Evolutionary conservation across 306 rosid species (phyloP).

Genomic region (Begonia masoniana): DNA sequence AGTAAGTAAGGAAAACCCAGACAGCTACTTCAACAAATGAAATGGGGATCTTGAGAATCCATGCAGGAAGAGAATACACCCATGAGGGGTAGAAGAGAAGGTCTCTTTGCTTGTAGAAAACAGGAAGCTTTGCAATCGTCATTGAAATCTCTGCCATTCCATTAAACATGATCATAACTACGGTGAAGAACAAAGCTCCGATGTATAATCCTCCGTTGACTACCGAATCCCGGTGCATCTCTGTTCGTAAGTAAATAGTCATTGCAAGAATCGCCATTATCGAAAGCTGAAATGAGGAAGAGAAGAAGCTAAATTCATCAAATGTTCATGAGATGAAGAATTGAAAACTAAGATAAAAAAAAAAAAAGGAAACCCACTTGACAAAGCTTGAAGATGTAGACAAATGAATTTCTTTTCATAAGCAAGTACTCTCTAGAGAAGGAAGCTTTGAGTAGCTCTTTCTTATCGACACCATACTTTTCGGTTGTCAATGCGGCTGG

Average conservation of each 20-base stretch:
- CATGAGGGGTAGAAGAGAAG: slow-evolving; percentile 29
- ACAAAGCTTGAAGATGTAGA: slow-evolving; percentile 23
- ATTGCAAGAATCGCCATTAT: slow-evolving; percentile 14
- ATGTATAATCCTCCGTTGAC: slow-evolving; percentile 14
- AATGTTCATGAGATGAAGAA: neutral
- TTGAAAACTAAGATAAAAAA: neutral
- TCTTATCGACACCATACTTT: slow-evolving; percentile 20
- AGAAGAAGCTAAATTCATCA: neutral
- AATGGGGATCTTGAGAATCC: slow-evolving; percentile 31
- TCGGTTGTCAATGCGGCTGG: slow-evolving; percentile 27
- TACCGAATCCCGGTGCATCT: slow-evolving; percentile 18
- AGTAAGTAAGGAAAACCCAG: slow-evolving; percentile 31
- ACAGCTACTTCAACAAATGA: slow-evolving; percentile 20
- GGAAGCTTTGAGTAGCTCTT: slow-evolving; percentile 25
- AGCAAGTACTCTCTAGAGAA: slow-evolving; percentile 21
- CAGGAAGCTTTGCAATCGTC: slow-evolving; percentile 34
- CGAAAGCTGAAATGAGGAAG: slow-evolving; percentile 13
- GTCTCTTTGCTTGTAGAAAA: slow-evolving; percentile 37
- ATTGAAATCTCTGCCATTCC: slow-evolving; percentile 28
- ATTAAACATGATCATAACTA: slow-evolving; percentile 20
- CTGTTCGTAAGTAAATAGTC: slow-evolving; percentile 23
- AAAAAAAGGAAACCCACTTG: slow-evolving; percentile 10
- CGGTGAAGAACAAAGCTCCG: slow-evolving; percentile 24
- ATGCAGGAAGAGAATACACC: slow-evolving; percentile 26
- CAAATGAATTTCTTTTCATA: slow-evolving; percentile 36